Evolutionary conservation across 2,329 filamentous ascomycete genomes (phyloP).

Genomic region (Fulvia fulva): DNA sequence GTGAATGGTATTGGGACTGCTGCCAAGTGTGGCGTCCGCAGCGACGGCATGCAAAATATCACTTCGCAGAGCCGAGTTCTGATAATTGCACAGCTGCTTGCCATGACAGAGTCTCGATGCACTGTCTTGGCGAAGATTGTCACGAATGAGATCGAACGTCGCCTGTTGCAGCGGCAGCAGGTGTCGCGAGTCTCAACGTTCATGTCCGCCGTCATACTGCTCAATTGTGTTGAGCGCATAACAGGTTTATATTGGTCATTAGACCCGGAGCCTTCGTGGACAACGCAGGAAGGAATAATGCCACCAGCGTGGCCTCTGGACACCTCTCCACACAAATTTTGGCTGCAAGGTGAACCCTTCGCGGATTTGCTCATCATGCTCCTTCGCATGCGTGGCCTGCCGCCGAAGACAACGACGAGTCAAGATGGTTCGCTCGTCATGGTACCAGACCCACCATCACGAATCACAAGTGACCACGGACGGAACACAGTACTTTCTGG

Average conservation of each 20-base stretch:
- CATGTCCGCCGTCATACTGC: conserved; percentile 54
- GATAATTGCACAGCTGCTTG: conserved; percentile 52
- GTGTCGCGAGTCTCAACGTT: conserved; percentile 57
- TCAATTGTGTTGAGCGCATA: conserved; percentile 58
- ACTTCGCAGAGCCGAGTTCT: conserved; percentile 37
- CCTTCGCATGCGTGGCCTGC: conserved; percentile 53
- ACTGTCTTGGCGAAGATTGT: conserved; percentile 50
- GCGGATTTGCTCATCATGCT: conserved; percentile 56
- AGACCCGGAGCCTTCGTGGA: conserved; percentile 9
- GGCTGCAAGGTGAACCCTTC: conserved; percentile 55
- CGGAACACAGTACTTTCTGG: background rate
- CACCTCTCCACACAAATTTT: conserved; percentile 49
- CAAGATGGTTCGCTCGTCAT: conserved; percentile 6
- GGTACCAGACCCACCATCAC: background rate
- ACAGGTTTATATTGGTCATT: conserved; percentile 50
- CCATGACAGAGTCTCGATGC: conserved; percentile 53
- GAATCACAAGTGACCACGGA: background rate
- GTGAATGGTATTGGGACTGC: conserved; percentile 20
- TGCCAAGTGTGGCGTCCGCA: background rate
- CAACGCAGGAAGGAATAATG: conserved; percentile 7
- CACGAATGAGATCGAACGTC: conserved; percentile 58
- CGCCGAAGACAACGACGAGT: conserved; percentile 35
- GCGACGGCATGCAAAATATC: background rate
- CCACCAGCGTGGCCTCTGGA: conserved; percentile 51
- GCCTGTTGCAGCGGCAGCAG: conserved; percentile 56